phyloP scores from a whole-genome alignment of 78 protist genomes.

The Dictyostelium discoideum region dicty_2.7 NC_007088.5:5823001-5823500 shows the following conservation, averaged over 20 bases:
- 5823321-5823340: slow-evolving; percentile 49
- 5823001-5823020: slow-evolving; percentile 67
- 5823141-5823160: slow-evolving; percentile 56
- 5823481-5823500: slow-evolving; percentile 81
- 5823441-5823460: slow-evolving; percentile 74
- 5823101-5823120: slow-evolving; percentile 75
- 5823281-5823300: slow-evolving; percentile 26
- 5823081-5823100: slow-evolving; percentile 74
- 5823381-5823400: slow-evolving; percentile 54
- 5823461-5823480: slow-evolving; percentile 72
- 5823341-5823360: slow-evolving; percentile 77
- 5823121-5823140: slow-evolving; percentile 77
- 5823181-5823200: slow-evolving; percentile 64
- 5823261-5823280: slow-evolving; percentile 71
- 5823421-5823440: slow-evolving; percentile 77
- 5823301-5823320: slow-evolving; percentile 48
- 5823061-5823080: slow-evolving; percentile 56
- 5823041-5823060: slow-evolving; percentile 77
- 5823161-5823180: slow-evolving; percentile 74
- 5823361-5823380: slow-evolving; percentile 81
- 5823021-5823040: slow-evolving; percentile 54
- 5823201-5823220: slow-evolving; percentile 69
- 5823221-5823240: slow-evolving; percentile 69
- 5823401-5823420: slow-evolving; percentile 66
- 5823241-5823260: slow-evolving; percentile 73